Evolutionary conservation across 768 basidiomycete genomes (phyloP), one percentile per base, ranked within the genome.

Genomic region (Rhizopogon vulgaris): DNA sequence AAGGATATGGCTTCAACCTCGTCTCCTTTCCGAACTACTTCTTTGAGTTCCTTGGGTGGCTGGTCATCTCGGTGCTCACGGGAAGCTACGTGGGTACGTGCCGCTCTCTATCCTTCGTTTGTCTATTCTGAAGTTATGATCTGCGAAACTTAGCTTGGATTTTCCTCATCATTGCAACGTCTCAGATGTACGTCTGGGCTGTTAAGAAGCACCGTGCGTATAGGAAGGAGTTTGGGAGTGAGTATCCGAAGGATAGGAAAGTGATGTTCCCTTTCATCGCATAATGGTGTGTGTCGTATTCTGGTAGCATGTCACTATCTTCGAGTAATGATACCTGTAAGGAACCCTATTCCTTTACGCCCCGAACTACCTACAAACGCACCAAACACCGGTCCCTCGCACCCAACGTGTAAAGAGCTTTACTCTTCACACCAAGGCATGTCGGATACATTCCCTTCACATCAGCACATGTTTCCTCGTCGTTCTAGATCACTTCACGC

Each of bases 1-100:
- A 75, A n/a, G 95, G 96, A 24, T 95, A 93, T 58, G 94, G 94
- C 6, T 99, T 97, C 72, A 74, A 82, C 49, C 70, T 80, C n/a
- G 78, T 94, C 38, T 87, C 90, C 6, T 88, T 80, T 73, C 92
- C 95, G 14, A 97, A 99, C 69, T 99, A 99, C 72, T 84, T 90
- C 65, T 97, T 94, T 62, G 96, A 99, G 71, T 77, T 72, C 7
- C 54, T 95, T 24, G 85, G 73, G 0, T 96, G 95, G 90, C 61
- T 74, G 4, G 73, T 78, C 14, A 75, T 96, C 46, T 77, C 77
- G 22, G 73, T 74, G 18, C 84, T 98, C 83, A 93, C 93, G 2
- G 80, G 84, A 28, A 89, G 85, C 61, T 72, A 79, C 58, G 80
- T 79, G 39, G 80, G 92, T 91, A 62, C 47, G 86, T 74, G 41